Evolutionary conservation across 1,139 yeast genomes (phyloP).

Genomic region (Kodamaea plutei): DNA sequence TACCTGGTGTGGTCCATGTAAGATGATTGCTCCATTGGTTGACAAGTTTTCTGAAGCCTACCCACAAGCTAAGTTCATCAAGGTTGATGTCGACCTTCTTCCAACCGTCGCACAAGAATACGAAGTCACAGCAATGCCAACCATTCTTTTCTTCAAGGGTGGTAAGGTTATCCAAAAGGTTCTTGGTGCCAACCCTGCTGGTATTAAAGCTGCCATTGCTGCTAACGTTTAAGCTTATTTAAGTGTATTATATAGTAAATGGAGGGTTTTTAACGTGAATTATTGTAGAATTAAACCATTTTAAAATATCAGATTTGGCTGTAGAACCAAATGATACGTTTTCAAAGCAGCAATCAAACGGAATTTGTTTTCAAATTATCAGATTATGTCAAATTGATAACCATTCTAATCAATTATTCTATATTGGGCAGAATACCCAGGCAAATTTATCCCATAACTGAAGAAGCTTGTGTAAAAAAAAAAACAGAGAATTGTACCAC

Average conservation of each 20-base stretch:
- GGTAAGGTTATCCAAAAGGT: conserved; percentile 72
- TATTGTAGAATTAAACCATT: no score
- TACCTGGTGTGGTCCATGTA: conserved; percentile 94
- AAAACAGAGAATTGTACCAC: no score
- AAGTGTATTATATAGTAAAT: neutral
- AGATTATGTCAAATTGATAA: no score
- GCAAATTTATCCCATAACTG: no score
- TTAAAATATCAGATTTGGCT: no score
- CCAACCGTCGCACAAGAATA: conserved; percentile 70
- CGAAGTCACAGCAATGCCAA: conserved; percentile 86
- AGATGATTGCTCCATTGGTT: conserved; percentile 74
- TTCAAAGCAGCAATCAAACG: no score
- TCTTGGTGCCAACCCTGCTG: conserved; percentile 85
- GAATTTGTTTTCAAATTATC: no score
- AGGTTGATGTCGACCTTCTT: conserved; percentile 80
- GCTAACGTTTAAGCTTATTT: conserved; percentile 40
- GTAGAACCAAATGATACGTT: no score
- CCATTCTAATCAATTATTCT: no score
- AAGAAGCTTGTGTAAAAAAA: no score
- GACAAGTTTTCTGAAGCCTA: conserved; percentile 53
- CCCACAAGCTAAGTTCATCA: conserved; percentile 62
- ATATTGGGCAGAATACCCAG: no score
- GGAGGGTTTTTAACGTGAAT: no score
- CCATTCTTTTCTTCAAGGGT: conserved; percentile 71
- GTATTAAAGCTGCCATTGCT: conserved; percentile 67